Base-by-base conservation (phyloP, 805 yeast species). In the Metschnikowia vanudenii region DNA sequence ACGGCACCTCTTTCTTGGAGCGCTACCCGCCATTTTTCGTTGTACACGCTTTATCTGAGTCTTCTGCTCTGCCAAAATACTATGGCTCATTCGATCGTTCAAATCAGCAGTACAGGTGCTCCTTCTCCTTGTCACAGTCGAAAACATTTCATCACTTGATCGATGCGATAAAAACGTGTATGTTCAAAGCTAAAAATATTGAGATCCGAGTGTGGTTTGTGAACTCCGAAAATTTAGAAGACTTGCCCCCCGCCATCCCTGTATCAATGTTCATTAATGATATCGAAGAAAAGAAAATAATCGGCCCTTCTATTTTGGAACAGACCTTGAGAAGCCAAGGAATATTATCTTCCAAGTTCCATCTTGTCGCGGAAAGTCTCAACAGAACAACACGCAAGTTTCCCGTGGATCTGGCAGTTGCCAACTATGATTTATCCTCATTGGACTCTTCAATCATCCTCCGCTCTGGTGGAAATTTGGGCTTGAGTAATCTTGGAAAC, bases 401-500 rank as follows among this genome's bases (percentile, higher is more conserved):
- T 45, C 67, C 66, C 0, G 34, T 65, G 11, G 68, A 67, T 45
- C 46, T 35, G 18, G 51, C 43, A 12, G 31, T 55, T 9, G 39
- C 39, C 12, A 34, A 43, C 34, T 22, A 19, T 12, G 45, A 41
- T 17, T 10, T 26, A 11, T 13, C 39, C 3, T 41, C 47, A 30
- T 55, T 49, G 36, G 57, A 59, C 35, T 18, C 47, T 14, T 49
- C 49, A 7, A n/a, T 22, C 1, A 36, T 56, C 3, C 37, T 54
- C 24, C 22, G 41, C 0, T 42, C 51, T 10, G 67, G 69, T 14
- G 97, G 53, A 60, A 72, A 39, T 63, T 74, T 48, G 84, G 97
- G 50, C 54, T 84, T 59, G 69, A 75, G 63, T 43, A 91, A 88
- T 59, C 68, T 90, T 50, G 97, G 97, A 2, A 91, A 91, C 61